Evolutionary conservation across 2,329 filamentous ascomycete genomes (phyloP), one percentile per base, ranked within the genome.

Genomic region (Penicillium sp.): DNA sequence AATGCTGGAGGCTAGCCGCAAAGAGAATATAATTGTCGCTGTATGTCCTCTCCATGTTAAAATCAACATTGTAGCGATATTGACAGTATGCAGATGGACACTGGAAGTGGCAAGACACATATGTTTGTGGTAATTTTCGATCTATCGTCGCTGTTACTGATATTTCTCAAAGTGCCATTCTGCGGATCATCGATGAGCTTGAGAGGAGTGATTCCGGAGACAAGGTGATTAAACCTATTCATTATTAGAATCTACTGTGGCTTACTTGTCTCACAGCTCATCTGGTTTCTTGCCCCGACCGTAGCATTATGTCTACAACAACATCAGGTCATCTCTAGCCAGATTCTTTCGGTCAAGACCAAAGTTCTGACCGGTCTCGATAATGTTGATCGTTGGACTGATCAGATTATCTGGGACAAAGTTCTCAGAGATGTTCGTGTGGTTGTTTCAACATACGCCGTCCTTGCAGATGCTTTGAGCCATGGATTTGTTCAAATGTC

Each of bases 231-330:
- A 12, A n/a, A 13, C 10, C 19, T 9, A 33, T 31, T 16, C 4
- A 3, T 9, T 12, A 10, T 16, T 22, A 3, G 42, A 9, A 7
- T 18, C 1, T 28, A 0, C 3, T 14, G 2, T 12, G 2, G 25
- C 39, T 50, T n/a, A 50, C 16, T 34, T 16, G 0, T 16, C 2
- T 2, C 14, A 7, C 22, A 76, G 73, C 53, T 73, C 14, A 74
- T 88, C 9, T 92, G 88, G 88, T 89, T 91, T 58, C 71, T 89
- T 34, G 80, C 83, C 0, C 86, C 87, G 0, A 90, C 84, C 0
- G 78, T 88, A 3, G 72, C 80, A 1, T 74, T 92, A 0, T 86
- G 83, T 49, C 61, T 72, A 5, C 88, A 92, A 57, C 88, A 91
- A 61, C 74, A 76, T 57, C 68, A 74, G 2, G 80, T 82, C 16